Percentiles rank a stretch among this genome's conserved stretches.
These are phyloP conservation scores for Takakia lepidozioides DNA, from an alignment of 225 moss, liverwort and hornwort species.

Conservation along the genomic window DNA sequence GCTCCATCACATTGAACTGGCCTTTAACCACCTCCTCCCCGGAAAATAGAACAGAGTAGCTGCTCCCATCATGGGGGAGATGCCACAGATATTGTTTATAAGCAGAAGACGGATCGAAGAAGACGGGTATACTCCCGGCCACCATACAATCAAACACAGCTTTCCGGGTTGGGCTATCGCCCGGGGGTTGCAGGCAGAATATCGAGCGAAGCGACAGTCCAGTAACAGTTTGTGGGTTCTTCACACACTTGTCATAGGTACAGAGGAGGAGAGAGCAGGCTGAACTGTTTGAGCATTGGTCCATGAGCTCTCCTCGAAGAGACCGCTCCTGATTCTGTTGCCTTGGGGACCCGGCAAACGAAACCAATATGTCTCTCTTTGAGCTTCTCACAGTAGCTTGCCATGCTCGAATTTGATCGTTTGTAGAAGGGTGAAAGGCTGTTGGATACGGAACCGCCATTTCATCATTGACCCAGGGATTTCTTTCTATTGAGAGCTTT, in stretches of 20 bases:
- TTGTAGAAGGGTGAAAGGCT: slow-evolving; percentile 68
- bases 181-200: slow-evolving; percentile 86
- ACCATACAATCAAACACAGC: slow-evolving; percentile 74
- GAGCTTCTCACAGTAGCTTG: slow-evolving; percentile 25
- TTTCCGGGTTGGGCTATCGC: slow-evolving; percentile 80
- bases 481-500: slow-evolving; percentile 65
- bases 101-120: slow-evolving; percentile 48
- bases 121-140: slow-evolving; percentile 75
- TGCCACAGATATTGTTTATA: slow-evolving; percentile 65
- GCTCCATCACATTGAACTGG: slow-evolving; percentile 35
- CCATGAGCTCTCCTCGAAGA: slow-evolving; percentile 46
- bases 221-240: slow-evolving; percentile 46
- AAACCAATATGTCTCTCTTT: slow-evolving; percentile 28
- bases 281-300: slow-evolving; percentile 36
- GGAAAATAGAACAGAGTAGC: slow-evolving; percentile 52
- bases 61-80: slow-evolving; percentile 32
- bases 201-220: slow-evolving; percentile 36
- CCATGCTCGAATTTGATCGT: slow-evolving; percentile 51
- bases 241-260: slow-evolving; percentile 22
- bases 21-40: slow-evolving; percentile 20
- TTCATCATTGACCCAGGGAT: slow-evolving; percentile 7
- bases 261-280: slow-evolving; percentile 43
- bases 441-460: slow-evolving; percentile 86
- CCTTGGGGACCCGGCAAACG: slow-evolving; percentile 51
- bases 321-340: slow-evolving; percentile 13